Evolutionary conservation across 2,329 filamentous ascomycete species (phyloP), one percentile per base, ranked within the genome.

Genomic region (Magnaporthiopsis rhizophila): DNA sequence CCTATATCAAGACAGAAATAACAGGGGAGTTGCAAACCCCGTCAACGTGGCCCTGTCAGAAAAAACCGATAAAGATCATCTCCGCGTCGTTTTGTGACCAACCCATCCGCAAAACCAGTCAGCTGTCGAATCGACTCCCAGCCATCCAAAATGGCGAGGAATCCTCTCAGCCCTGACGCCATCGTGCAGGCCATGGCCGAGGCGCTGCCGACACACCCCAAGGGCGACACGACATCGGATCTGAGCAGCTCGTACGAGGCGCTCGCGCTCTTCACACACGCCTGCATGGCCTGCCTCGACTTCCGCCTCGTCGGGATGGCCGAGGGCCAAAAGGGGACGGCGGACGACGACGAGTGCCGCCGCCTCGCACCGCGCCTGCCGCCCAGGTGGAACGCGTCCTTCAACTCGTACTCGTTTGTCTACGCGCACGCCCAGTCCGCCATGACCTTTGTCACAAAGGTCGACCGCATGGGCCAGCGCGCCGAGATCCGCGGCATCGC

Each of bases 391-490:
- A 97, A 97, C 75, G 80, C 86, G 15, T 84, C 85, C 26, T 83
- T 83, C 65, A 85, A 85, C 66, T 86, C 87, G 18, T 89, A 91
- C 73, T 86, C 89, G 64, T 97, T 98, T 76, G 86, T 92, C 67
- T 98, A 98, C 78, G 86, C 87, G 3, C 93, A 97, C 75, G 81
- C 85, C 30, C 91, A 96, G 73, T 96, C 92, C 0, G 88, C 92
- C 21, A 91, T 93, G 84, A 85, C 89, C 65, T 97, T 90, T 72
- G 81, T 97, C 34, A 75, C 97, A 69, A 94, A 92, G 73, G 78
- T 96, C 67, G 92, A 89, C 74, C 86, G 92, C 63, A 83, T 97
- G 70, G 92, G 93, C 58, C 83, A 83, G 70, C 96, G 94, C 72
- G 89, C 90, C n/a, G 88, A 97, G 66, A 81, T 97, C 56, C 86